Evolutionary conservation across 352 stramenopile species (phyloP), one percentile per base, ranked within the genome.

Genomic region (Stephanocyclus meneghinianus): DNA sequence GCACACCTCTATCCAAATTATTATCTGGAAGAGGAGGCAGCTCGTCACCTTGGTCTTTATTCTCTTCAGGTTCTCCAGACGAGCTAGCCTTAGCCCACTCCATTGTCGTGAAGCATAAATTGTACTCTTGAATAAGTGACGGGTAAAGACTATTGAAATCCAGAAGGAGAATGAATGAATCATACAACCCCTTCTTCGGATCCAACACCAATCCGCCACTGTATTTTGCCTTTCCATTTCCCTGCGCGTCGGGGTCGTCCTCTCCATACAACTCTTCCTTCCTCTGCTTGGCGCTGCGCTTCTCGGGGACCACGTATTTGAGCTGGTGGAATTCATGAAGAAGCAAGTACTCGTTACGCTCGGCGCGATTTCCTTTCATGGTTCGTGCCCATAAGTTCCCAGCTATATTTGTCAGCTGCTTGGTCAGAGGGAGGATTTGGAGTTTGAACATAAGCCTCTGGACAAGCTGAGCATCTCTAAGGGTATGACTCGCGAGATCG

Each of bases 141-240:
- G 98, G 98, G 86, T 99, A 99, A 74, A 99, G 91, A 92, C 95
- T 98, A 92, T 99, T 99, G 89, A 99, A 99, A 94, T 99, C 98
- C 47, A 99, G 85, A 55, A 99, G 87, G 62, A 99, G 93, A 69
- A 99, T 98, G 84, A 98, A 99, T 61, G 98, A 98, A 91, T 99
- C 98, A 89, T 99, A 99, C 1, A 99, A 89, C 32, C 97, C 97
- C 80, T 98, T 98, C 91, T 99, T 99, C 1, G 98, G 98, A 53
- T 99, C 97, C 81, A 99, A 95, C 40, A 99, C 97, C 83, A 99
- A 96, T 83, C 98, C 98, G 86, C 97, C 97, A 26, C 94, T 94
- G 85, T 99, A 99, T n/a, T 96, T 97, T 5, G 96, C 95, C 76
- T 97, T 96, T 26, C 79, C 78, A 35, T 77, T 85, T 57, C 74